A percentile compares a stretch with the other conserved stretches of the same genome.
Conservation (phyloP, 495 filamentous ascomycete genomes). For the Glarea lozoyensis region DNA sequence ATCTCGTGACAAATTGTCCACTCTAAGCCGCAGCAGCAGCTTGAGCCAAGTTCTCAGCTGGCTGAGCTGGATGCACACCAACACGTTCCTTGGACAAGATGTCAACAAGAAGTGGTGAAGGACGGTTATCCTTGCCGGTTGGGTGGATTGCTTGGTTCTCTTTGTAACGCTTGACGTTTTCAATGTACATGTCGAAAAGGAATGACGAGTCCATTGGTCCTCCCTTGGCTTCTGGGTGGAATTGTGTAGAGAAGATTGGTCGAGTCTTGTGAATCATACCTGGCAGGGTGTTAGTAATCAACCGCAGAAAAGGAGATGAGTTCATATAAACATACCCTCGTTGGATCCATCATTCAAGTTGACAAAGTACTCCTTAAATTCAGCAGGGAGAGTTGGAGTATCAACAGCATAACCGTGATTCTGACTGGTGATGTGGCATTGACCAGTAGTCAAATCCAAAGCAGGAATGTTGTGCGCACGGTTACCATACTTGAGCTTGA, state of each 20-base stretch:
- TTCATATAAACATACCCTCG: constrained; percentile 54
- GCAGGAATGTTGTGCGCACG: constrained; percentile 97
- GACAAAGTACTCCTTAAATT: constrained; percentile 96
- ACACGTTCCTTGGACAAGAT: constrained; percentile 89
- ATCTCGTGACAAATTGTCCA: constrained; percentile 8
- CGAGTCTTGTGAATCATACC: constrained; percentile 82
- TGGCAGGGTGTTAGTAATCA: constrained; percentile 31
- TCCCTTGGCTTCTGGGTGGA: constrained; percentile 96
- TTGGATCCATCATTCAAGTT: constrained; percentile 95
- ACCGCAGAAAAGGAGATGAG: neutral
- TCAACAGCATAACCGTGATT: constrained; percentile 99
- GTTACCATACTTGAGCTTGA: constrained; percentile 97
- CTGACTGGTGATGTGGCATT: constrained; percentile 96
- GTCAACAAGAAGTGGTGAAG: constrained; percentile 80
- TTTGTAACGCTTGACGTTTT: constrained; percentile 85
- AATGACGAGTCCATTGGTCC: constrained; percentile 90
- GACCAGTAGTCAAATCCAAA: constrained; percentile 85
- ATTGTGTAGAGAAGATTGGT: constrained; percentile 96
- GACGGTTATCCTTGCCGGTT: constrained; percentile 63
- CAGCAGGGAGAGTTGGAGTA: constrained; percentile 63
- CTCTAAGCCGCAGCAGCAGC: constrained; percentile 4
- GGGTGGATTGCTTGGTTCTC: constrained; percentile 57
- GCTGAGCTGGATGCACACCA: constrained; percentile 65
- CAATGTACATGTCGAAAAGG: constrained; percentile 91
- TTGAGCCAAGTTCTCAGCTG: constrained; percentile 22